Evolutionary conservation across 129 eudicot species (phyloP).

Genomic region (Flaveria sonorensis): DNA sequence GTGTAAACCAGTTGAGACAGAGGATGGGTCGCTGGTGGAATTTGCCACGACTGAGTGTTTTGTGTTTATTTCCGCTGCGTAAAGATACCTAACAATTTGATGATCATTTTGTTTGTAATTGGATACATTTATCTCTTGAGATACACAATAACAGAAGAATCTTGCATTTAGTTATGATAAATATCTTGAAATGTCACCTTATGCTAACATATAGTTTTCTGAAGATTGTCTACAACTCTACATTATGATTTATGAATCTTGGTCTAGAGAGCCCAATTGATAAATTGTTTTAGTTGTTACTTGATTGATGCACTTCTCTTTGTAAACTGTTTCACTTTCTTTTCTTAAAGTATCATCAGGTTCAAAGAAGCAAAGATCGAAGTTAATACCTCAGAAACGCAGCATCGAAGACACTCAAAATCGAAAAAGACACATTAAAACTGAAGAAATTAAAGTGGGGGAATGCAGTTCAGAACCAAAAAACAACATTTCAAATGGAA

Average conservation of each 20-base stretch:
- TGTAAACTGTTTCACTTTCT: background rate
- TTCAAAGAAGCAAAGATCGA: slow-evolving; percentile 45
- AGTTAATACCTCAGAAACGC: slow-evolving; percentile 40
- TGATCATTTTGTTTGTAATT: background rate
- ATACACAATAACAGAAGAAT: background rate
- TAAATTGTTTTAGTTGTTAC: background rate
- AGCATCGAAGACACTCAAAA: slow-evolving; percentile 34
- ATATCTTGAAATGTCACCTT: background rate
- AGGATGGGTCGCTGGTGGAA: too few species aligned
- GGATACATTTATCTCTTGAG: background rate
- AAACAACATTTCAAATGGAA: slow-evolving; percentile 14
- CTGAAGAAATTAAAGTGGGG: slow-evolving; percentile 28
- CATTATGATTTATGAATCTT: background rate
- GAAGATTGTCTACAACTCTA: background rate
- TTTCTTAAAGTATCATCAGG: slow-evolving; percentile 39
- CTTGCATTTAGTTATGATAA: background rate
- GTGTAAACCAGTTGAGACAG: too few species aligned
- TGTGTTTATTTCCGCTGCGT: too few species aligned
- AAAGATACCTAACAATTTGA: too few species aligned
- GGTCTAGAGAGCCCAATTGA: background rate
- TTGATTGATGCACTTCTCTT: background rate
- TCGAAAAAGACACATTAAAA: slow-evolving; percentile 45
- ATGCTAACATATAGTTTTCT: background rate
- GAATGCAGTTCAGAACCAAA: slow-evolving; percentile 35
- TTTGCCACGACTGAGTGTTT: too few species aligned